These are phyloP conservation scores for Kwoniella sp. DNA, from an alignment of 768 basidiomycete species.

Conservation along the genomic window DNA sequence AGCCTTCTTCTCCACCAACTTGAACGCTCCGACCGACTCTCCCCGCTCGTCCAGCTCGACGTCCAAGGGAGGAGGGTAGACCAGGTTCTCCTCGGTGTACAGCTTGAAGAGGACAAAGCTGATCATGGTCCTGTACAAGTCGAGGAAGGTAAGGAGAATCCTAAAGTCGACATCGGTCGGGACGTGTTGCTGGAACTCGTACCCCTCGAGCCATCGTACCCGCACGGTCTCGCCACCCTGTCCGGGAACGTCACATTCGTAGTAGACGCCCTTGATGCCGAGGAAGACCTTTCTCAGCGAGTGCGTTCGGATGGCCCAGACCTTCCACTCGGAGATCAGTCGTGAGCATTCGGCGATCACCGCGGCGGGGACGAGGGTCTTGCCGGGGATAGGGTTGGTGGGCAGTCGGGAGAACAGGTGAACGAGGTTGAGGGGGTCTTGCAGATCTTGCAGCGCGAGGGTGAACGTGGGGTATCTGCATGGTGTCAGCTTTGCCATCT, in stretches of 20 bases:
- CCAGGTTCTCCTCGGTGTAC: slow-evolving; percentile 86
- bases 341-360: slow-evolving; percentile 86
- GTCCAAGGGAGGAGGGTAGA: slow-evolving; percentile 94
- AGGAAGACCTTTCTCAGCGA: slow-evolving; percentile 86
- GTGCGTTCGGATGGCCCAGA: slow-evolving; percentile 79
- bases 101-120: slow-evolving; percentile 96
- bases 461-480: slow-evolving; percentile 91
- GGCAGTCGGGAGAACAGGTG: slow-evolving; percentile 89
- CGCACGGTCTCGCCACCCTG: slow-evolving; percentile 73
- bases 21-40: slow-evolving; percentile 87
- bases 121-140: slow-evolving; percentile 92
- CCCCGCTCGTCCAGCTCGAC: slow-evolving; percentile 70
- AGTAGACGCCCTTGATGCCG: slow-evolving; percentile 96
- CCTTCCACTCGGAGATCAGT: slow-evolving; percentile 81
- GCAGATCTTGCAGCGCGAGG: slow-evolving; percentile 90
- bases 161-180: slow-evolving; percentile 94
- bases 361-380: slow-evolving; percentile 61
- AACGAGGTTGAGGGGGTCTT: slow-evolving; percentile 92
- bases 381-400: slow-evolving; percentile 61
- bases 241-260: slow-evolving; percentile 83
- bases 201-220: slow-evolving; percentile 81
- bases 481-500: neutral
- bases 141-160: slow-evolving; percentile 95
- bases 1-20: slow-evolving; percentile 57
- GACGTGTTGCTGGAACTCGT: slow-evolving; percentile 93